These are phyloP conservation scores for Thamnidium elegans DNA, from an alignment of 192 early-diverging fungal genomes.

Conservation along the genomic window DNA sequence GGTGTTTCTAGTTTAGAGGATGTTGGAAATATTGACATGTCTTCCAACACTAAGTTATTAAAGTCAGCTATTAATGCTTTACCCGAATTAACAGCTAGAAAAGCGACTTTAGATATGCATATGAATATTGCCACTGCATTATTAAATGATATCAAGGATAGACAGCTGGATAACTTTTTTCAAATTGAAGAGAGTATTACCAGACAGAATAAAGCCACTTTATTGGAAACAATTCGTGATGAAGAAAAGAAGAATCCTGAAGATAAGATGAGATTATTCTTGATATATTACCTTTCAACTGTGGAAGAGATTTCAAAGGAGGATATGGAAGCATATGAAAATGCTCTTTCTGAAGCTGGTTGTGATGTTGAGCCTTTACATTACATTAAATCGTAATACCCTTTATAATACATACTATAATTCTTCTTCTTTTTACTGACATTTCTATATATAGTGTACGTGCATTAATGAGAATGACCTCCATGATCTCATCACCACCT, in stretches of 20 bases:
- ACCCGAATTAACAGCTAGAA: conserved; percentile 92
- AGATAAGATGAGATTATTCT: conserved; percentile 90
- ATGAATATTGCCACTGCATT: conserved; percentile 95
- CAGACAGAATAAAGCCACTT: conserved; percentile 69
- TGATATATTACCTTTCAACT: conserved; percentile 82
- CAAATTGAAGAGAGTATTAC: conserved; percentile 89
- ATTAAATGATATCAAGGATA: conserved; percentile 84
- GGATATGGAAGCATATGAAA: conserved; percentile 83
- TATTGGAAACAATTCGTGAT: conserved; percentile 84
- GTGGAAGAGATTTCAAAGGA: conserved; percentile 70
- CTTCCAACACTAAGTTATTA: conserved; percentile 82
- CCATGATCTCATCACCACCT: conserved; percentile 42
- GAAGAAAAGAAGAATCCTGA: conserved; percentile 72
- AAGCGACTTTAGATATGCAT: conserved; percentile 95
- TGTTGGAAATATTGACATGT: conserved; percentile 72
- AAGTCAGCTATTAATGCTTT: conserved; percentile 89
- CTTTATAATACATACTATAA: neutral
- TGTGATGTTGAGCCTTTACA: conserved; percentile 71
- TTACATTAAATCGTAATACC: conserved; percentile 77
- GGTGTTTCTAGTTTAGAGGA: conserved; percentile 83
- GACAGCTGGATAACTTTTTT: conserved; percentile 92
- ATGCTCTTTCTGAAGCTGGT: conserved; percentile 69
- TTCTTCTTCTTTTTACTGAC: neutral
- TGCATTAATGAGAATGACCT: conserved; percentile 61
- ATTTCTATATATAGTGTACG: conserved; percentile 38